Percentiles rank a stretch among this genome's conserved stretches.
Evolutionary conservation across 352 stramenopile genomes (phyloP).

Genomic region (Phytopythium kandeliae): DNA sequence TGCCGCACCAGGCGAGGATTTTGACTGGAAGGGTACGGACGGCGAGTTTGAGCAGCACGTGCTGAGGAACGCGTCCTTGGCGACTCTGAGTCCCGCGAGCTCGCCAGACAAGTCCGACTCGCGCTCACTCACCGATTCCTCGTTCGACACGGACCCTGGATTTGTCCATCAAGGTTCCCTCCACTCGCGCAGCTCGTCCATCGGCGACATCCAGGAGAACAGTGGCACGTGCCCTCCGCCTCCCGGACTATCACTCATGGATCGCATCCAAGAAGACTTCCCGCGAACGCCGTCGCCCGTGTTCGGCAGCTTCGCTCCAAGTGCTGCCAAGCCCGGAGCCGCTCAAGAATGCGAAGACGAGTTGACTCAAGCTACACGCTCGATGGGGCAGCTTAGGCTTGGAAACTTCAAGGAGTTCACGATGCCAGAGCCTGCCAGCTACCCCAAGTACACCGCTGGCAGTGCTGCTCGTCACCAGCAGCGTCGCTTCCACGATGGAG

Average conservation of each 20-base stretch:
- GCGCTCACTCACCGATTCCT: constrained; percentile 13
- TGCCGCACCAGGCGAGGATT: background rate
- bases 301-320: constrained; percentile 22
- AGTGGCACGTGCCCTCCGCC: constrained; percentile 15
- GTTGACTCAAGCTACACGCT: background rate
- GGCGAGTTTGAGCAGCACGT: constrained; percentile 21
- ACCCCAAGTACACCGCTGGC: background rate
- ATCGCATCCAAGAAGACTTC: constrained; percentile 80
- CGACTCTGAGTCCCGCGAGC: constrained; percentile 14
- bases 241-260: constrained; percentile 52
- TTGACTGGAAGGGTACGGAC: constrained; percentile 28
- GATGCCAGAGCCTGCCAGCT: constrained; percentile 1
- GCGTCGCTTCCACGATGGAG: background rate
- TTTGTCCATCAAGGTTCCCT: constrained; percentile 16
- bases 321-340: background rate
- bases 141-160: constrained; percentile 13
- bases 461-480: background rate
- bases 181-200: constrained; percentile 12
- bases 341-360: constrained; percentile 1
- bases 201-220: constrained; percentile 13
- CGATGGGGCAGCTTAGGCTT: constrained; percentile 21
- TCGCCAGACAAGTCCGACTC: constrained; percentile 29
- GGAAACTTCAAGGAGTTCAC: constrained; percentile 13
- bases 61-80: background rate
- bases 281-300: constrained; percentile 59